Percentiles rank a stretch among this genome's conserved stretches.
phyloP scores from a whole-genome alignment of 2,329 filamentous ascomycete species.

The Podosphaera xanthii region DNA sequence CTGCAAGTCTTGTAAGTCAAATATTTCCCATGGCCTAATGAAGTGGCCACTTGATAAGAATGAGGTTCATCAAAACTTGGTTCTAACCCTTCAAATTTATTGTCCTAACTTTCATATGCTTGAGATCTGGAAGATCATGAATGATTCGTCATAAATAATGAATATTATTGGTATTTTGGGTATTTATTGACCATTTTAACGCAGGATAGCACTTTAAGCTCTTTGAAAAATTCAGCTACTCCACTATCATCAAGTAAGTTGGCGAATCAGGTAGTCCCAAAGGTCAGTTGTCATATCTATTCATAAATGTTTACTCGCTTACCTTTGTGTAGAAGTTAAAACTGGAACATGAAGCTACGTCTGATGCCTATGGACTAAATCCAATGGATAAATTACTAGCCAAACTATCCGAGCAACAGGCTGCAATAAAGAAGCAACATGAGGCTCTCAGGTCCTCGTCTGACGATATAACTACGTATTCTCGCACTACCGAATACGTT shows the following conservation, averaged over 20 bases:
- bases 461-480: slow-evolving; percentile 11
- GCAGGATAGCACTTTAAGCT: slow-evolving; percentile 9
- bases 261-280: slow-evolving; percentile 28
- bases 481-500: slow-evolving; percentile 22
- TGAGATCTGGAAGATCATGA: not conserved
- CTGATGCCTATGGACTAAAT: slow-evolving; percentile 19
- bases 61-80: not conserved
- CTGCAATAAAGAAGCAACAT: slow-evolving; percentile 33
- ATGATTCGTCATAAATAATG: not conserved
- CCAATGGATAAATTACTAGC: slow-evolving; percentile 52
- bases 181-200: slow-evolving; percentile 5
- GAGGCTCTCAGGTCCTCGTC: slow-evolving; percentile 22
- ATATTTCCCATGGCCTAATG: not conserved
- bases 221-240: slow-evolving; percentile 18
- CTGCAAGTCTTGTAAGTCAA: slow-evolving; percentile 1
- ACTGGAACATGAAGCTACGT: slow-evolving; percentile 22
- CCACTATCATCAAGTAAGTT: slow-evolving; percentile 30
- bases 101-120: not conserved
- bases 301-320: slow-evolving; percentile 5
- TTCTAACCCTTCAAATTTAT: not conserved
- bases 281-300: slow-evolving; percentile 20
- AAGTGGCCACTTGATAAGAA: not conserved
- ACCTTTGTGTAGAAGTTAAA: slow-evolving; percentile 24
- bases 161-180: not conserved
- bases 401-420: slow-evolving; percentile 50